Base-by-base conservation (phyloP, 2,329 filamentous ascomycete species). In the Parafenestella ontariensis region DNA sequence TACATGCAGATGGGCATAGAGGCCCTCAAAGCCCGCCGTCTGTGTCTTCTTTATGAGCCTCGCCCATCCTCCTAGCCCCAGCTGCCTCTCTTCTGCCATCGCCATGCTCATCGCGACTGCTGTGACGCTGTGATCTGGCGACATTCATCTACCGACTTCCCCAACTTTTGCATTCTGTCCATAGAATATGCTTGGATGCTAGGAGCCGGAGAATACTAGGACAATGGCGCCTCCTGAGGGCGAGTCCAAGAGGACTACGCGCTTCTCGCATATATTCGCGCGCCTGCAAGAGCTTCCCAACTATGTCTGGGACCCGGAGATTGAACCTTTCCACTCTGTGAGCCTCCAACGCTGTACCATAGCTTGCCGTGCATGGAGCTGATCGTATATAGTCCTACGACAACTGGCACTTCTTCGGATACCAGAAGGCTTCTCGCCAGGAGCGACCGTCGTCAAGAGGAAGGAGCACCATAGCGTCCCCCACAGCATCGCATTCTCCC, bases 371-470 rank as follows among this genome's bases (percentile, higher is more conserved):
- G 31, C 39, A 28, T 26, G 6, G 23, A 20, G 55, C 68, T 72
- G 53, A 73, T 58, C 10, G 21, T 28, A 24, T 31, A 18, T 78
- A 85, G 46, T 91, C 88, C 66, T 97, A 96, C 77, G 92, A 96
- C 74, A 92, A 93, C 79, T 98, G 93, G 92, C 79, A 82, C 65
- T 79, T 81, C 59, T 79, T 78, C 58, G 80, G 79, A 26, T 53
- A 64, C 48, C 67, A 75, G 33, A 71, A 69, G 47, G 46, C 65
- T 17, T 34, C 56, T 40, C 17, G 49, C 13, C 50, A 60, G 40
- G 48, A 63, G 28, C 52, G 71, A 59, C 46, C 62, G 59, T 13
- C 56, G 13, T 73, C 71, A 3, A 57, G 68, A 41, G 66, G 64
- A 36, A 65, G 63, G 23, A 72, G 66, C 63, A 50, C 63, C 31